Base-by-base conservation (phyloP, 1,284 basidiomycete genomes). In the Melampsora abietis-canadensis region DNA sequence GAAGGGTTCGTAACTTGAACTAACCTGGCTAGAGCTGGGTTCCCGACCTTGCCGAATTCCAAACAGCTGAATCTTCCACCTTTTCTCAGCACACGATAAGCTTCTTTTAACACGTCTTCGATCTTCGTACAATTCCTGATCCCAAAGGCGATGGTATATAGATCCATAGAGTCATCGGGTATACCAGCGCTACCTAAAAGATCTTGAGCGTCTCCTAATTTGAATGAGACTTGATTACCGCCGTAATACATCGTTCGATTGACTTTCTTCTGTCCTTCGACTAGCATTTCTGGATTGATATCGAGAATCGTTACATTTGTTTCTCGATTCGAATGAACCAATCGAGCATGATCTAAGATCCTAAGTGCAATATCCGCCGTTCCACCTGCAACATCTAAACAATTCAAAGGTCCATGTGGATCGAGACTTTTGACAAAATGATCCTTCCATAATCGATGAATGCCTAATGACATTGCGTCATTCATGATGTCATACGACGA, bases 71-170 rank as follows among this genome's bases (percentile, higher is more conserved):
- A 96, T 5, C 88, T 91, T 69, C 94, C 96, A 78, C 96, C 96
- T 0, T 95, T 95, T 83, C 96, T 98, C 68, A 99, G 86, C 14
- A 98, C 94, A 21, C 96, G 88, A 82, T 96, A 85, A 4, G 96
- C 96, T 82, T 98, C 94, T 76, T 86, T 85, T 59, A 99, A 85
- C 19, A 94, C 96, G 30, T 88, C 88, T 12, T 92, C 90, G 77
- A 98, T 88, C 72, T 92, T 92, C 10, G 96, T 99, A 85, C 92
- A 96, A 82, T 99, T 99, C 67, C 96, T 87, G 78, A 98, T 98
- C 44, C 96, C 95, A 81, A 99, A 99, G 0, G 96, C 94, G 81
- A 99, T 98, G 27, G 96, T 99, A 84, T 97, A 99, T 19, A 98
- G 84, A 83, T 99, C 94, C 78, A 96, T 92, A 19, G 90, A 88